Conservation (phyloP, 2,329 filamentous ascomycete species). For the Neofusicoccum cordaticola region DNA sequence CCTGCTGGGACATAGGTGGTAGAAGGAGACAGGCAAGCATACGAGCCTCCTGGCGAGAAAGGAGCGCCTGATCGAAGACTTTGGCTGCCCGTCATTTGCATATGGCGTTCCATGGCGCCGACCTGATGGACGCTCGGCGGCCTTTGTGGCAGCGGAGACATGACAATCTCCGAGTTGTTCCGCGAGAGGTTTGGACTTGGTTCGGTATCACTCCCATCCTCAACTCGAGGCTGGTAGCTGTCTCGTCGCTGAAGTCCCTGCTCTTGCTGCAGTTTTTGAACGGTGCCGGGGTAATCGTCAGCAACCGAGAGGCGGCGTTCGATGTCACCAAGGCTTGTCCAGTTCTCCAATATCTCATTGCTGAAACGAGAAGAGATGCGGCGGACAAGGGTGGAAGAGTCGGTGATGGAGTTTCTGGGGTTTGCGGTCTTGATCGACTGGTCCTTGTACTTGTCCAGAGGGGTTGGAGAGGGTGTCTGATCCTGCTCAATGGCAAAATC, state of each 20-base stretch:
- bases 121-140: background rate
- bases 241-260: conserved; percentile 35
- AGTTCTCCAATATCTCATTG: conserved; percentile 26
- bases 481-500: background rate
- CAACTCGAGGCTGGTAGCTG: conserved; percentile 28
- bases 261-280: conserved; percentile 27
- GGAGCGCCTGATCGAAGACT: background rate
- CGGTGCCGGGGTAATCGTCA: conserved; percentile 2
- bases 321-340: conserved; percentile 33
- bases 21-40: conserved; percentile 14
- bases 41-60: conserved; percentile 23
- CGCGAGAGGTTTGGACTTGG: background rate
- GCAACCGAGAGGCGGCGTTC: conserved; percentile 27
- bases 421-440: background rate
- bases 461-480: background rate
- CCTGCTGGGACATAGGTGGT: conserved; percentile 22
- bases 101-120: conserved; percentile 1
- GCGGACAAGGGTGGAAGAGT: conserved; percentile 8
- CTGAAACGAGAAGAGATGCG: background rate
- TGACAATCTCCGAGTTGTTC: background rate
- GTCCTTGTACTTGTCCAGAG: conserved; percentile 12
- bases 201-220: background rate
- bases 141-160: conserved; percentile 8
- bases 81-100: background rate
- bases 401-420: background rate